A percentile compares a stretch with the other conserved stretches of the same genome.
phyloP scores from a whole-genome alignment of 2,329 filamentous ascomycete species.

The Tetracladium maxilliforme region DNA sequence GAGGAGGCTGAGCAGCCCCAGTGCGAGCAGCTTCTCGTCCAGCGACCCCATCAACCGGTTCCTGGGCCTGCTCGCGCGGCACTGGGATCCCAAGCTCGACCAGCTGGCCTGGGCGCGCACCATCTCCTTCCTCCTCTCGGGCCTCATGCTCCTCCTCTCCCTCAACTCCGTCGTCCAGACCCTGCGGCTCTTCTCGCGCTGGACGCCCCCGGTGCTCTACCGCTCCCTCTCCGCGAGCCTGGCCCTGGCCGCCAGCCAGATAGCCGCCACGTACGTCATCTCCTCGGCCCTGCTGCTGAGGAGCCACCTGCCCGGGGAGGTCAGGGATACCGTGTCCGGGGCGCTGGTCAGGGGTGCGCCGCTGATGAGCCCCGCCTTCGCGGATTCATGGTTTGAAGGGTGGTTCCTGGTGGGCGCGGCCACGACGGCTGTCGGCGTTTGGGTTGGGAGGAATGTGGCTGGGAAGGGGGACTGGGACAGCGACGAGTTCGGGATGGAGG shows the following conservation, averaged over 20 bases:
- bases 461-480: constrained; percentile 33
- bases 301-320: constrained; percentile 64
- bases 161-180: constrained; percentile 79
- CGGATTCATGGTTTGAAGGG: constrained; percentile 75
- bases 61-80: constrained; percentile 63
- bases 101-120: constrained; percentile 72
- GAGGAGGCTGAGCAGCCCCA: constrained; percentile 35
- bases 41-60: constrained; percentile 76
- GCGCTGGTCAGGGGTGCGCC: constrained; percentile 67
- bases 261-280: constrained; percentile 76
- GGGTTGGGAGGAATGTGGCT: constrained; percentile 50
- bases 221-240: constrained; percentile 60
- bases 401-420: constrained; percentile 64
- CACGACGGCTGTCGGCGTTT: constrained; percentile 56
- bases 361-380: constrained; percentile 50
- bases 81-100: constrained; percentile 74
- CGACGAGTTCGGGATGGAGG: constrained; percentile 47
- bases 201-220: constrained; percentile 58
- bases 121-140: constrained; percentile 71
- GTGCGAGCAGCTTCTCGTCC: constrained; percentile 37
- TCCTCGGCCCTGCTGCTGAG: constrained; percentile 62
- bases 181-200: constrained; percentile 64
- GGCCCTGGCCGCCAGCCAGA: constrained; percentile 65
- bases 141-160: constrained; percentile 67
- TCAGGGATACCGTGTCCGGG: constrained; percentile 63